These are phyloP conservation scores for Osmanthus fragrans DNA, from an alignment of 257 asterid species.

Conservation along the genomic window DNA sequence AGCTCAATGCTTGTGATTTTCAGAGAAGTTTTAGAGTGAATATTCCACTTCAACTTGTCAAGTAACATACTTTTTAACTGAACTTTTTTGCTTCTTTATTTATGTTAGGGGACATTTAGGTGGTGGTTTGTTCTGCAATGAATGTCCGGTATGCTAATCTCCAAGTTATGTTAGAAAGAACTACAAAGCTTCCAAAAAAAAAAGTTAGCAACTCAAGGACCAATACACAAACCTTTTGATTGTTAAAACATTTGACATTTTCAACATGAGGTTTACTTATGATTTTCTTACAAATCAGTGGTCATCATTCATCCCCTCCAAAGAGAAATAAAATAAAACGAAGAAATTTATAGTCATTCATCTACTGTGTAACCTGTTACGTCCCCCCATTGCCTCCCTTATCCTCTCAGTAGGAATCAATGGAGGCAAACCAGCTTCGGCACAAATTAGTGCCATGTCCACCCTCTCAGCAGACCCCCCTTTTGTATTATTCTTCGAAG, in stretches of 20 bases:
- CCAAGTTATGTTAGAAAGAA: not conserved
- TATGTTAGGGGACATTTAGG: not conserved
- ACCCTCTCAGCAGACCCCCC: too few species aligned
- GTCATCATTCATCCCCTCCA: not conserved
- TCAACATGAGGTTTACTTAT: too few species aligned
- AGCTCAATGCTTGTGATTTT: not conserved
- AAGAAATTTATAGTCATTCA: not conserved
- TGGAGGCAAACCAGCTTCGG: too few species aligned
- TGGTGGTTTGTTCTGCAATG: not conserved
- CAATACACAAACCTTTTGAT: not conserved
- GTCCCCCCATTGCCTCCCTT: too few species aligned
- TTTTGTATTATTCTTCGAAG: too few species aligned
- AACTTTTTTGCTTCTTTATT: not conserved
- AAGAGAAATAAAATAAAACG: not conserved
- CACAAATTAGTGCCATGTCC: too few species aligned
- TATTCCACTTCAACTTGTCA: not conserved
- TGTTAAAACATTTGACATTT: too few species aligned
- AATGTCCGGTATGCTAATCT: not conserved
- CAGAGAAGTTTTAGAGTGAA: not conserved
- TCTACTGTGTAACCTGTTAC: not conserved
- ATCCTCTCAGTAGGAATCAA: too few species aligned
- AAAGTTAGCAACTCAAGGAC: not conserved
- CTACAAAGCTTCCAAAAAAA: constrained; percentile 7
- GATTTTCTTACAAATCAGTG: too few species aligned
- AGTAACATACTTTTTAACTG: not conserved